Percentiles rank a stretch among this genome's conserved stretches.
Evolutionary conservation across 495 filamentous ascomycete species (phyloP).

Genomic region (Penicillium fimorum): DNA sequence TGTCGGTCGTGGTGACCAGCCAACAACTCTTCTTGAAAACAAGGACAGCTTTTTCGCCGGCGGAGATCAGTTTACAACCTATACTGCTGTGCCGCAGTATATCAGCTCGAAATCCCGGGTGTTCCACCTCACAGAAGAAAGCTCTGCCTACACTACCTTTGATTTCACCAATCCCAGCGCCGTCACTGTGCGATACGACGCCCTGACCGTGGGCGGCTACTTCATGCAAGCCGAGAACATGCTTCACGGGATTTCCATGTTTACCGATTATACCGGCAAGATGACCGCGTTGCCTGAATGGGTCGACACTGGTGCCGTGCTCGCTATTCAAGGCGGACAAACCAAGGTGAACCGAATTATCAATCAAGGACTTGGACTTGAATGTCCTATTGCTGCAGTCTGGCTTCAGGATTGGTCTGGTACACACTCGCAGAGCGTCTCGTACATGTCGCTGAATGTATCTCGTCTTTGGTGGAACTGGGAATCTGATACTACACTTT

Average conservation of each 20-base stretch:
- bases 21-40: slow-evolving; percentile 21
- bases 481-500: slow-evolving; percentile 25
- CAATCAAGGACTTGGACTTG: slow-evolving; percentile 13
- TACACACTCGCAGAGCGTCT: slow-evolving; percentile 25
- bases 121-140: slow-evolving; percentile 23
- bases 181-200: slow-evolving; percentile 25
- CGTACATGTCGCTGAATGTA: slow-evolving; percentile 23
- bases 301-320: slow-evolving; percentile 24
- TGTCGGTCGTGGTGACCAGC: slow-evolving; percentile 31
- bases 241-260: slow-evolving; percentile 24
- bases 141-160: slow-evolving; percentile 28
- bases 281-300: slow-evolving; percentile 24
- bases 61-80: slow-evolving; percentile 25
- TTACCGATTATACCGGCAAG: slow-evolving; percentile 25
- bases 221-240: slow-evolving; percentile 26
- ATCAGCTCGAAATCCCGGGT: slow-evolving; percentile 22
- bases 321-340: slow-evolving; percentile 29
- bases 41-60: slow-evolving; percentile 27
- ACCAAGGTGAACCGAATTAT: slow-evolving; percentile 25
- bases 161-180: slow-evolving; percentile 18
- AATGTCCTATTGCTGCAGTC: slow-evolving; percentile 25
- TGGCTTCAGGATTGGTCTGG: slow-evolving; percentile 31
- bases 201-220: slow-evolving; percentile 17
- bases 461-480: slow-evolving; percentile 37
- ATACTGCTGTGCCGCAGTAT: slow-evolving; percentile 25